A percentile compares a stretch with the other conserved stretches of the same genome.
Conservation (phyloP, 2,329 filamentous ascomycete genomes). For the Harringtonia aguacate region DNA sequence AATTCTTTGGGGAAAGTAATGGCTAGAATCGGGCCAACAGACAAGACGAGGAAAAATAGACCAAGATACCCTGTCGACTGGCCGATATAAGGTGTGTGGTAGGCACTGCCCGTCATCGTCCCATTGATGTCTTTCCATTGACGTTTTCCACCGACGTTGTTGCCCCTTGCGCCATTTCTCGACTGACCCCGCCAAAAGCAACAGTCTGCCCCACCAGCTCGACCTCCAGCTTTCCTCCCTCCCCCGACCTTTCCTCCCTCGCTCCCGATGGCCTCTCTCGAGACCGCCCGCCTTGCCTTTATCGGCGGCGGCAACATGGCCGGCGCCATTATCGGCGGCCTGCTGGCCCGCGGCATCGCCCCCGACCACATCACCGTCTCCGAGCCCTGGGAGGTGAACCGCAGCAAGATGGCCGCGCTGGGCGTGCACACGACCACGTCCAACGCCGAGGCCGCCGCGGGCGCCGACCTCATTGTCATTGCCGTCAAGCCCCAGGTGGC, state of each 20-base stretch:
- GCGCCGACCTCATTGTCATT: constrained; percentile 35
- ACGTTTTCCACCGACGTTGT: no score
- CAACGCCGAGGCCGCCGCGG: constrained; percentile 31
- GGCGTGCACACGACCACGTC: constrained; percentile 35
- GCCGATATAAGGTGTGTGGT: no score
- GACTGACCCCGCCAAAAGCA: no score
- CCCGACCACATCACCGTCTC: constrained; percentile 35
- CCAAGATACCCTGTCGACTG: no score
- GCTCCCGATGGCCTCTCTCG: constrained; percentile 14
- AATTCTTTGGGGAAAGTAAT: no score
- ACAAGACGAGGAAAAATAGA: no score
- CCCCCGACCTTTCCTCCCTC: background rate
- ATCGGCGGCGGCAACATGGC: constrained; percentile 42
- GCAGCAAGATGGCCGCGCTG: constrained; percentile 32
- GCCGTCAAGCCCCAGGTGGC: constrained; percentile 42
- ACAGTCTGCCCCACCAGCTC: no score
- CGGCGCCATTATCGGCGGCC: constrained; percentile 38
- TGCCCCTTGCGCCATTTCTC: no score
- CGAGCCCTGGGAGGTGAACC: constrained; percentile 42
- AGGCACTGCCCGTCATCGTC: no score
- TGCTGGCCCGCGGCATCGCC: constrained; percentile 30
- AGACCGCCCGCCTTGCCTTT: constrained; percentile 24
- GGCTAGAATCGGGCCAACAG: no score
- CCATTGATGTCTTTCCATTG: no score
- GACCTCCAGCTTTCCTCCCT: background rate